Conservation (phyloP, 2,329 filamentous ascomycete genomes). For the Aspergillus neoniger region DNA sequence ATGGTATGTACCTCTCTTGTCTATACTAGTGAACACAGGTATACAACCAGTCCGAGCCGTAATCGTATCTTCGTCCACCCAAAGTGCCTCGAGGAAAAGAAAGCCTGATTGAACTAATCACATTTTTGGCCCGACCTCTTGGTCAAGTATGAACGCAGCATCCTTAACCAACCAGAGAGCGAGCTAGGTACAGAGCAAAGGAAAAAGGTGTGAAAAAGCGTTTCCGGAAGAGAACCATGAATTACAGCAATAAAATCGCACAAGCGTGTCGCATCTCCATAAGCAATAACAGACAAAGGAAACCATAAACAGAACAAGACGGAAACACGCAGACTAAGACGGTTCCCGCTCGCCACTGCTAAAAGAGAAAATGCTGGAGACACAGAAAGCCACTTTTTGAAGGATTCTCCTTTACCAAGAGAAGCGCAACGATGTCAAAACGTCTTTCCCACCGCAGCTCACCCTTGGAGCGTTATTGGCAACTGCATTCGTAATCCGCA, state of each 20-base stretch:
- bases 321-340: conserved; percentile 9
- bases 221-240: conserved; percentile 33
- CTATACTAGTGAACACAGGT: conserved; percentile 34
- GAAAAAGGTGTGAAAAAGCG: conserved; percentile 32
- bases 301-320: conserved; percentile 34
- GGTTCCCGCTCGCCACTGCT: conserved; percentile 25
- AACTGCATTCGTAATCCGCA: conserved; percentile 42
- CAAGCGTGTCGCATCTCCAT: conserved; percentile 42
- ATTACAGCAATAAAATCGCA: conserved; percentile 39
- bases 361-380: conserved; percentile 36
- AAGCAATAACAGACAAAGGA: conserved; percentile 38
- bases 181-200: conserved; percentile 40
- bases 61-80: conserved; percentile 33
- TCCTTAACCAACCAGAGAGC: conserved; percentile 42
- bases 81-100: conserved; percentile 25
- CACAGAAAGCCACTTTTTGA: conserved; percentile 46
- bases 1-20: conserved; percentile 38
- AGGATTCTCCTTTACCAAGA: conserved; percentile 33
- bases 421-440: conserved; percentile 30
- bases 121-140: conserved; percentile 40
- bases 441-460: conserved; percentile 30
- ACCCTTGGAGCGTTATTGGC: conserved; percentile 31
- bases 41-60: conserved; percentile 34
- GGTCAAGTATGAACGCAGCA: conserved; percentile 39
- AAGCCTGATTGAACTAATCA: conserved; percentile 36